Conservation (phyloP, 768 basidiomycete genomes). For the Termitomyces sp. region DNA sequence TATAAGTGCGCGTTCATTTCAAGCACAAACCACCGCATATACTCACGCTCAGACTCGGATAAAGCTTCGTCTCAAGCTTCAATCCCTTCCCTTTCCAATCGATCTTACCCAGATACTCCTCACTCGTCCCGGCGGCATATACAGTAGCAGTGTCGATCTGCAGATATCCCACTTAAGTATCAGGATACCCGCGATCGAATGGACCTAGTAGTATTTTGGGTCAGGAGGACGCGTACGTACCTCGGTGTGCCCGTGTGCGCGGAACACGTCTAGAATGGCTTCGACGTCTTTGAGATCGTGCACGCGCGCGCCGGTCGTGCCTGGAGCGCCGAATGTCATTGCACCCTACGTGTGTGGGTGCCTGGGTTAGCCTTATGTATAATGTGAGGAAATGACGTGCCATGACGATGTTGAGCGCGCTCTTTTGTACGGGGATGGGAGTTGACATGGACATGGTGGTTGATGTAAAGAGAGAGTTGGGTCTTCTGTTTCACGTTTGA, state of each 20-base stretch:
- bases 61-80: conserved; percentile 60
- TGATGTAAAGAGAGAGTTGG: background rate
- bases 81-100: conserved; percentile 50
- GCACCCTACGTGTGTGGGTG: conserved; percentile 32
- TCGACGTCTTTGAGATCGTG: conserved; percentile 43
- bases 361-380: background rate
- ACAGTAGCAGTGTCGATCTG: conserved; percentile 21
- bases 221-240: background rate
- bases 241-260: conserved; percentile 49
- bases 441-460: conserved; percentile 27
- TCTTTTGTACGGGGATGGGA: conserved; percentile 31
- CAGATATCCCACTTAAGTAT: background rate
- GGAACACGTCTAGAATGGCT: conserved; percentile 49
- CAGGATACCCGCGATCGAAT: too few relatives aligned
- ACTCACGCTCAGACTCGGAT: conserved; percentile 33
- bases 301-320: conserved; percentile 40
- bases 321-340: conserved; percentile 45
- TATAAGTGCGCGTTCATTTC: background rate
- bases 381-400: conserved; percentile 34
- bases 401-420: conserved; percentile 51
- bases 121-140: conserved; percentile 52
- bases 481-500: too few relatives aligned
- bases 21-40: background rate
- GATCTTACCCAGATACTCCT: conserved; percentile 52
- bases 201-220: background rate